These are phyloP conservation scores for Solanum appendiculatum DNA, from an alignment of 257 asterid species.

Conservation along the genomic window DNA sequence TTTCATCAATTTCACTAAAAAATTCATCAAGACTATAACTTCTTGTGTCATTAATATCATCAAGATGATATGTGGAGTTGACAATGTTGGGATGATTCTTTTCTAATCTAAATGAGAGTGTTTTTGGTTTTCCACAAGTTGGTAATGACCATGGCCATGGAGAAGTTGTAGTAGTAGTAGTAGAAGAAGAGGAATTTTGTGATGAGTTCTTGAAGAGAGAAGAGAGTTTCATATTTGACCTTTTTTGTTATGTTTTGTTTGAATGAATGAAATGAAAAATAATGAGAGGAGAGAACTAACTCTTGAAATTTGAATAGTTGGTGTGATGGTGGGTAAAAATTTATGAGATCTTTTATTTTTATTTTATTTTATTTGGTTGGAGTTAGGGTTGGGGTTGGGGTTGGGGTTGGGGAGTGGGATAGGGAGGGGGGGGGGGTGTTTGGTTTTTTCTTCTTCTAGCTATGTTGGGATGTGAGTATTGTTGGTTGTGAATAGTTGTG, in stretches of 20 bases:
- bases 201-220: slow-evolving; percentile 39
- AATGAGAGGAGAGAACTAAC: background rate
- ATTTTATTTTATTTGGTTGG: background rate
- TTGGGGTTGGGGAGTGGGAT: background rate
- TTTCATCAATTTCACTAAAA: background rate
- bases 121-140: slow-evolving; percentile 40
- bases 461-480: background rate
- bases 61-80: slow-evolving; percentile 17
- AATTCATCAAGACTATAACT: background rate
- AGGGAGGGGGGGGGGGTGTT: background rate
- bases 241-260: background rate
- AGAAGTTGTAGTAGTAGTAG: background rate
- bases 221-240: slow-evolving; percentile 39
- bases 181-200: background rate
- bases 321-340: background rate
- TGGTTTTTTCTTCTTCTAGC: background rate
- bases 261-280: background rate
- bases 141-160: slow-evolving; percentile 45
- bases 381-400: background rate
- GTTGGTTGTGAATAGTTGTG: background rate
- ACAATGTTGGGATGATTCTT: background rate
- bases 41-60: background rate
- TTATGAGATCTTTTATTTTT: background rate
- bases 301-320: slow-evolving; percentile 7
- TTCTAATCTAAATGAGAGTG: slow-evolving; percentile 45